These are phyloP conservation scores for Puccinia polysora DNA, from an alignment of 1,284 basidiomycete genomes.

Conservation along the genomic window DNA sequence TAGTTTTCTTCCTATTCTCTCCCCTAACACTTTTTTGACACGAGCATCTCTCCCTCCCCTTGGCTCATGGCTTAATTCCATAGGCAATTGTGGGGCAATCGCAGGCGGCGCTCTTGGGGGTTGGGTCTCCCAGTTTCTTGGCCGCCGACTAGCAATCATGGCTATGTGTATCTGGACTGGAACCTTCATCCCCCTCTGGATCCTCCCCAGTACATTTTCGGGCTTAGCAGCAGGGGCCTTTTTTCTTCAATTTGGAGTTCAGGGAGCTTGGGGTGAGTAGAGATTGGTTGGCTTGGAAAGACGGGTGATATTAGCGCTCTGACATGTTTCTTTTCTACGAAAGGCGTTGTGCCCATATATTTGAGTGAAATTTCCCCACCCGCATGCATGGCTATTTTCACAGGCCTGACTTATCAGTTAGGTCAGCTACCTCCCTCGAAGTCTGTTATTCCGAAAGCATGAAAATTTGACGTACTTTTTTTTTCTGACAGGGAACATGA, in stretches of 20 bases:
- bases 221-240: conserved; percentile 55
- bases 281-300: conserved; percentile 44
- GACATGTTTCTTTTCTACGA: not conserved
- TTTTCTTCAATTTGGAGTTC: conserved; percentile 64
- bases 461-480: conserved; percentile 9
- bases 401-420: conserved; percentile 82
- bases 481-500: conserved; percentile 60
- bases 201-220: conserved; percentile 53
- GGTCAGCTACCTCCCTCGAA: conserved; percentile 60
- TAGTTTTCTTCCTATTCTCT: not conserved
- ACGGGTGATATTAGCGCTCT: not conserved
- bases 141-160: conserved; percentile 81
- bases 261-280: conserved; percentile 51
- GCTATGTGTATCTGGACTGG: conserved; percentile 60
- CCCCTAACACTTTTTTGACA: conserved; percentile 23
- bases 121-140: conserved; percentile 73
- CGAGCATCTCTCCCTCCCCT: conserved; percentile 44
- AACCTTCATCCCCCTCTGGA: conserved; percentile 53
- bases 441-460: conserved; percentile 15
- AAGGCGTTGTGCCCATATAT: conserved; percentile 68
- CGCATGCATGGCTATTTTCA: conserved; percentile 87
- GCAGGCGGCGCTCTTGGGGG: conserved; percentile 72
- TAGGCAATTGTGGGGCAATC: conserved; percentile 52
- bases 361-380: conserved; percentile 86
- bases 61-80: not conserved